Evolutionary conservation across 768 basidiomycete species (phyloP).

Genomic region (Naganishia vaughanmartiniae): DNA sequence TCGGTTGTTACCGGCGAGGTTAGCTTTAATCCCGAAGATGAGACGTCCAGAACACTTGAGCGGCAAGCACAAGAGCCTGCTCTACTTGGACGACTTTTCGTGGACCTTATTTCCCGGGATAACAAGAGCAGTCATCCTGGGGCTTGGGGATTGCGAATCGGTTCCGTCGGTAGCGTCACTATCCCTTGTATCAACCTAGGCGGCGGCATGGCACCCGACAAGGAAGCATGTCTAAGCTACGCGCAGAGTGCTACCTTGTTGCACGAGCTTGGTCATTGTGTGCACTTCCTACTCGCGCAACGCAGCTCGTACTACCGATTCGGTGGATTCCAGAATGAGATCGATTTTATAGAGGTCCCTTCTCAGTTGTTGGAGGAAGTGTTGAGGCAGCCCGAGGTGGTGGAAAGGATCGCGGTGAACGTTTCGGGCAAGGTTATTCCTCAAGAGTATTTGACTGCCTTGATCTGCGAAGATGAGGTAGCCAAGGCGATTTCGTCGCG

Average conservation of each 20-base stretch:
- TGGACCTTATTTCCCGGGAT: constrained; percentile 11
- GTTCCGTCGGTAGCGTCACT: too few species aligned
- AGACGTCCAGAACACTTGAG: background rate
- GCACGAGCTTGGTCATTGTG: constrained; percentile 23
- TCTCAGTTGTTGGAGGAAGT: constrained; percentile 16
- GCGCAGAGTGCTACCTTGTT: background rate
- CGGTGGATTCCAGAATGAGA: constrained; percentile 2
- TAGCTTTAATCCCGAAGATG: too few species aligned
- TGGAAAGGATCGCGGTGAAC: constrained; percentile 3
- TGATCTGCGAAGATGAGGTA: background rate
- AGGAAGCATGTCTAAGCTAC: constrained; percentile 6
- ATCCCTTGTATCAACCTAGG: constrained; percentile 2
- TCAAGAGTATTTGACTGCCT: background rate
- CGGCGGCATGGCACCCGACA: background rate
- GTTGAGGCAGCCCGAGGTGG: background rate
- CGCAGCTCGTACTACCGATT: background rate
- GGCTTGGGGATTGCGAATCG: background rate
- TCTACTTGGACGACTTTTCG: background rate
- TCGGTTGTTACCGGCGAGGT: background rate
- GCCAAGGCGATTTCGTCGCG: background rate
- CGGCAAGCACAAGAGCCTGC: background rate
- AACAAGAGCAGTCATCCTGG: constrained; percentile 7
- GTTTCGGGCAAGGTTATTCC: constrained; percentile 7
- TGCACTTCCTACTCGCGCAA: constrained; percentile 14
- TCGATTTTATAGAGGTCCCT: constrained; percentile 23